A percentile compares a stretch with the other conserved stretches of the same genome.
These are phyloP conservation scores for Aureobasidium sp. DNA, from an alignment of 2,329 filamentous ascomycete species.

Conservation along the genomic window DNA sequence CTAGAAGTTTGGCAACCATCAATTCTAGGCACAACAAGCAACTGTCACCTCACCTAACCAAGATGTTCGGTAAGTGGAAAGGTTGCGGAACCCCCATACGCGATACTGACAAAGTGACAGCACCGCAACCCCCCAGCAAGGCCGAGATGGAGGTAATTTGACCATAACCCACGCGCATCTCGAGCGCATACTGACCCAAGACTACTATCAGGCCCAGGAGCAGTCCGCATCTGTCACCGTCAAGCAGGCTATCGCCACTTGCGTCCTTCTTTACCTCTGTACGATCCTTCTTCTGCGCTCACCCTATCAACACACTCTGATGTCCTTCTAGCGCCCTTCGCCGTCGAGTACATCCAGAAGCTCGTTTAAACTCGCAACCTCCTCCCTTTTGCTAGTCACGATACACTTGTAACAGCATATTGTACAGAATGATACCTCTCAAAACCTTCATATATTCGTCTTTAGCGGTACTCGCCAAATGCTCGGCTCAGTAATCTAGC, in stretches of 20 bases:
- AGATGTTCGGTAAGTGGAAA: slow-evolving; percentile 4
- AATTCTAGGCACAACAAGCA: not conserved
- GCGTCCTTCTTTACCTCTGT: slow-evolving; percentile 71
- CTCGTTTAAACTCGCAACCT: slow-evolving; percentile 29
- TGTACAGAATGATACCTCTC: not conserved
- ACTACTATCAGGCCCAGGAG: slow-evolving; percentile 46
- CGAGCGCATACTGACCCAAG: slow-evolving; percentile 6
- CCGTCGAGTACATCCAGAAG: slow-evolving; percentile 48
- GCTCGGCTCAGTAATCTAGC: too few relatives aligned
- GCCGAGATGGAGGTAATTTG: slow-evolving; percentile 56
- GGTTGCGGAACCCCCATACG: not conserved
- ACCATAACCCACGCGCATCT: not conserved
- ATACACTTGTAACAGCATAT: slow-evolving; percentile 11
- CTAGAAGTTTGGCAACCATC: not conserved
- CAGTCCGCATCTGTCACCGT: slow-evolving; percentile 60
- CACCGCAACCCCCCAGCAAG: slow-evolving; percentile 62
- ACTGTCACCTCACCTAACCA: not conserved
- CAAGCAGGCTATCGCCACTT: slow-evolving; percentile 59
- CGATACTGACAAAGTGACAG: slow-evolving; percentile 30
- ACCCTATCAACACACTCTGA: not conserved
- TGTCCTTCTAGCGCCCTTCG: slow-evolving; percentile 43
- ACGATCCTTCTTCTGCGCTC: slow-evolving; percentile 31
- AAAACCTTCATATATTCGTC: not conserved
- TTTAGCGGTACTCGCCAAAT: not conserved
- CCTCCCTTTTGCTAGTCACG: not conserved